Conservation (phyloP, 2,329 filamentous ascomycete species). For the Hypomyces perniciosus region DNA sequence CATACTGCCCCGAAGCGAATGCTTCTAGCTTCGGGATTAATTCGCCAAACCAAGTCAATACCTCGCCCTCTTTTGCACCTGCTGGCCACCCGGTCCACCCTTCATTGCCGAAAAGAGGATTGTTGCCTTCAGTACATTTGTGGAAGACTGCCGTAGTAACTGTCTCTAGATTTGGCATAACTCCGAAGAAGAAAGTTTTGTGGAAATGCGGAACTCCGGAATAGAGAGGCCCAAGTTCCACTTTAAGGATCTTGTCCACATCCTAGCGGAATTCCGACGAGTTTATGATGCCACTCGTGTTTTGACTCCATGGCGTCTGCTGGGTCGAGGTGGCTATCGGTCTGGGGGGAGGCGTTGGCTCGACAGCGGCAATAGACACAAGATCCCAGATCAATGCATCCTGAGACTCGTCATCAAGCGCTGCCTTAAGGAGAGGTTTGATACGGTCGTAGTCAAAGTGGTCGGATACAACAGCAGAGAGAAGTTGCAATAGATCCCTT, state of each 20-base stretch:
- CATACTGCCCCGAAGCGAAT: constrained; percentile 21
- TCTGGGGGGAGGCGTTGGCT: constrained; percentile 21
- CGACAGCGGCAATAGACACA: constrained; percentile 26
- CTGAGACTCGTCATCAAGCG: constrained; percentile 22
- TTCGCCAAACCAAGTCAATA: constrained; percentile 30
- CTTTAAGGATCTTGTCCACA: constrained; percentile 19
- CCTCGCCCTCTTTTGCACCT: constrained; percentile 28
- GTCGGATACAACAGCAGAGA: constrained; percentile 5
- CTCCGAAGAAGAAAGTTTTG: constrained; percentile 26
- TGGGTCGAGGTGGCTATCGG: constrained; percentile 21
- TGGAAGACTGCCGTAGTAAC: constrained; percentile 30
- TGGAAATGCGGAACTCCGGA: constrained; percentile 29
- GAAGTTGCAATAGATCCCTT: constrained; percentile 12
- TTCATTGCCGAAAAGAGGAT: constrained; percentile 24
- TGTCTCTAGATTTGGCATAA: constrained; percentile 24
- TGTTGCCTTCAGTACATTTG: constrained; percentile 24
- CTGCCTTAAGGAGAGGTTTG: constrained; percentile 27
- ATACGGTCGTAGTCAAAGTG: constrained; percentile 22
- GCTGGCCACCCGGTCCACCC: constrained; percentile 30
- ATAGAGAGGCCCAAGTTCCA: constrained; percentile 29
- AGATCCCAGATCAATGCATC: constrained; percentile 30
- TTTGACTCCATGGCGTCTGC: constrained; percentile 25
- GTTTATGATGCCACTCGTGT: constrained; percentile 29
- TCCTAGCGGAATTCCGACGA: constrained; percentile 29
- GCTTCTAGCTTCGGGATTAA: constrained; percentile 23